phyloP scores from a whole-genome alignment of 2,329 filamentous ascomycete species.

The Aspergillus latus region DNA sequence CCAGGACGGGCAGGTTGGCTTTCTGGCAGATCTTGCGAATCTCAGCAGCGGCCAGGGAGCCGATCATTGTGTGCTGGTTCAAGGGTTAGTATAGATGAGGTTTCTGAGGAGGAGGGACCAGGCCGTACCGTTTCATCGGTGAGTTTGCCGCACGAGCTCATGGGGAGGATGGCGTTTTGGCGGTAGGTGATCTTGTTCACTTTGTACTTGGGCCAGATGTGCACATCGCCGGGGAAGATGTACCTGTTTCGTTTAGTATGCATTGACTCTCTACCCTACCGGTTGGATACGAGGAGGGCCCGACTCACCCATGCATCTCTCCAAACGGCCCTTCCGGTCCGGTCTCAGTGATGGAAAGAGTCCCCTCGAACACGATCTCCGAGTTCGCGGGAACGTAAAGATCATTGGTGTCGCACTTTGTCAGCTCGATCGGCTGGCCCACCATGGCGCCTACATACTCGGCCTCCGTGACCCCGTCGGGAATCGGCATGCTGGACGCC shows the following conservation, averaged over 20 bases:
- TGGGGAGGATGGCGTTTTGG: slow-evolving; percentile 49
- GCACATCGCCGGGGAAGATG: too few species aligned
- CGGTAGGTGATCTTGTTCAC: slow-evolving; percentile 53
- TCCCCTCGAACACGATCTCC: slow-evolving; percentile 55
- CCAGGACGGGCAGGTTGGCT: slow-evolving; percentile 44
- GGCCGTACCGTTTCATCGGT: slow-evolving; percentile 41
- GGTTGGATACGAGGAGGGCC: slow-evolving; percentile 22
- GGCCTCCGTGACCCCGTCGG: slow-evolving; percentile 50
- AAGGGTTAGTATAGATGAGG: neutral
- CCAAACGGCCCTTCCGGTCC: slow-evolving; percentile 52
- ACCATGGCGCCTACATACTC: slow-evolving; percentile 51
- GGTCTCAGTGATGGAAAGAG: slow-evolving; percentile 46
- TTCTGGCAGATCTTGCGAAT: slow-evolving; percentile 40
- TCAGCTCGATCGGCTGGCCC: slow-evolving; percentile 47
- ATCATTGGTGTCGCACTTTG: slow-evolving; percentile 54
- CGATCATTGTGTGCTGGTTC: slow-evolving; percentile 41
- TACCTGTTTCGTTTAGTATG: slow-evolving; percentile 35
- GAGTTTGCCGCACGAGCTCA: slow-evolving; percentile 44
- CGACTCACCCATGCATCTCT: slow-evolving; percentile 48
- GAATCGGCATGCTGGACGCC: slow-evolving; percentile 50
- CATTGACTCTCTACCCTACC: too few species aligned
- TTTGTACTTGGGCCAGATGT: slow-evolving; percentile 40
- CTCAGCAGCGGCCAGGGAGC: slow-evolving; percentile 46
- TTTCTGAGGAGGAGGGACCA: neutral
- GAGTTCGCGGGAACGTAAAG: slow-evolving; percentile 51